These are phyloP conservation scores for Penicillium daleae DNA, from an alignment of 495 filamentous ascomycete species.

Conservation along the genomic window DNA sequence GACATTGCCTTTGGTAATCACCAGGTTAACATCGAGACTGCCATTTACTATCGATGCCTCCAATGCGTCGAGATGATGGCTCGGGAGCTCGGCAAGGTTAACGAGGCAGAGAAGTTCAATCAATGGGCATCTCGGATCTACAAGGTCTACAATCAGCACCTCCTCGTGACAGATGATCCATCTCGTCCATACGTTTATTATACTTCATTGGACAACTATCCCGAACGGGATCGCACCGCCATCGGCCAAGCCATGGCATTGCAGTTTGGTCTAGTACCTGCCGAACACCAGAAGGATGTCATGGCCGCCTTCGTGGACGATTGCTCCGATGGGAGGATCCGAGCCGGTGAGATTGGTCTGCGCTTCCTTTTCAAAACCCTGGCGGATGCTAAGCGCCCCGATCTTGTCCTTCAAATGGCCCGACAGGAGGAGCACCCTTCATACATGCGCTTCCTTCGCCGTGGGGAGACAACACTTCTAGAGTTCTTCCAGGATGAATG, in stretches of 20 bases:
- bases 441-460: conserved; percentile 37
- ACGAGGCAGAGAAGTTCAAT: conserved; percentile 24
- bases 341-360: conserved; percentile 34
- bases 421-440: conserved; percentile 36
- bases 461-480: conserved; percentile 32
- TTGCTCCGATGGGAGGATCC: conserved; percentile 25
- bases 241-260: conserved; percentile 33
- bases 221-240: conserved; percentile 26
- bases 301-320: conserved; percentile 33
- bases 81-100: conserved; percentile 23
- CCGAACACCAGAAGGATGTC: conserved; percentile 24
- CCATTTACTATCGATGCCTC: conserved; percentile 36
- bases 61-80: conserved; percentile 34
- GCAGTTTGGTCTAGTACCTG: conserved; percentile 30
- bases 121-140: conserved; percentile 29
- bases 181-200: conserved; percentile 27
- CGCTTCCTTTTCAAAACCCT: conserved; percentile 34
- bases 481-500: conserved; percentile 39
- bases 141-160: conserved; percentile 28
- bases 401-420: conserved; percentile 34
- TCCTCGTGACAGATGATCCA: conserved; percentile 28
- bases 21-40: conserved; percentile 38
- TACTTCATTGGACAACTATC: conserved; percentile 32
- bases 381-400: conserved; percentile 29
- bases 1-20: conserved; percentile 38